Evolutionary conservation across 176 grass and related monocot genomes (phyloP).

Genomic region (Carex cristatella): DNA sequence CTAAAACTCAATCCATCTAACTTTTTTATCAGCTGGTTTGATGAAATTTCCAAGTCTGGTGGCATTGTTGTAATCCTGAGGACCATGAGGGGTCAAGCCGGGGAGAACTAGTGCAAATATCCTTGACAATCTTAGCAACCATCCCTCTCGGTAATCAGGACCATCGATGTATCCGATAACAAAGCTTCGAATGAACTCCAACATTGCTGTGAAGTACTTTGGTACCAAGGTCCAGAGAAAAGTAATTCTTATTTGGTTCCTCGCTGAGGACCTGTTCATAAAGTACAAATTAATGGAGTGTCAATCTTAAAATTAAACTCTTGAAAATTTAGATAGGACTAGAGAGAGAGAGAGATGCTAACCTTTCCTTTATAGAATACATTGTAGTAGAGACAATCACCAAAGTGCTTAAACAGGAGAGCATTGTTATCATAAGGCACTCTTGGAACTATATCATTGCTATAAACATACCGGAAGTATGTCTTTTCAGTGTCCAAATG

Average conservation of each 20-base stretch:
- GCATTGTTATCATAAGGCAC: constrained; percentile 58
- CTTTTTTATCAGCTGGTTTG: neutral
- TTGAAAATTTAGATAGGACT: neutral
- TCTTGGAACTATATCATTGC: constrained; percentile 68
- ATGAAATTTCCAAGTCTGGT: constrained; percentile 35
- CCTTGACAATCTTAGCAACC: constrained; percentile 44
- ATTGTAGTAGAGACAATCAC: constrained; percentile 63
- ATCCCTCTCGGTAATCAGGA: constrained; percentile 61
- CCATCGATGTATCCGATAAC: constrained; percentile 48
- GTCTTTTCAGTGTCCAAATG: constrained; percentile 23
- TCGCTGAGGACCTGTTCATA: constrained; percentile 38
- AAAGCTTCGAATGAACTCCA: constrained; percentile 81
- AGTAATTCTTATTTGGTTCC: constrained; percentile 92
- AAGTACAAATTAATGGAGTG: neutral
- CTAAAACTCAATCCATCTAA: neutral
- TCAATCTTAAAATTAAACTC: neutral
- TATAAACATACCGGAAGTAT: constrained; percentile 72
- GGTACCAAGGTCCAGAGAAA: constrained; percentile 49
- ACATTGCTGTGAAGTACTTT: constrained; percentile 38
- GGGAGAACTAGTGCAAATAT: constrained; percentile 45
- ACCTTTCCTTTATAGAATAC: constrained; percentile 65
- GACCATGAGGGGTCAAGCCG: constrained; percentile 52
- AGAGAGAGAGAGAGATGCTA: neutral
- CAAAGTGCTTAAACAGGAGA: constrained; percentile 68
- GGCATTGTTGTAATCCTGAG: constrained; percentile 65